Conservation (phyloP, 2,329 filamentous ascomycete genomes). For the Talaromyces pinophilus region DNA sequence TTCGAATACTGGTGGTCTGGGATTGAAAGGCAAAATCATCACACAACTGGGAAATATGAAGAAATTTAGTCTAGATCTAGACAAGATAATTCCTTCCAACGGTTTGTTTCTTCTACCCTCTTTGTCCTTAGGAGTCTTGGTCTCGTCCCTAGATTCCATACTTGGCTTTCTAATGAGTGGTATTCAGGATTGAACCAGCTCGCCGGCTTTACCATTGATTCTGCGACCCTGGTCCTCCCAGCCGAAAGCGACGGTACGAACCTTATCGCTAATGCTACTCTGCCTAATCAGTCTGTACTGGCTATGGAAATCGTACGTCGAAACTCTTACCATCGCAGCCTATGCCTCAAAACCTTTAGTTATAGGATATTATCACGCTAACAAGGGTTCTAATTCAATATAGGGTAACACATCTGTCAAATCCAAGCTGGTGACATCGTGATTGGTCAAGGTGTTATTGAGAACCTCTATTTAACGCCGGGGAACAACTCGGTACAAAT, state of each 20-base stretch:
- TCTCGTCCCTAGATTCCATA: neutral
- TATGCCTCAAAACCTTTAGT: neutral
- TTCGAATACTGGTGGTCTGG: slow-evolving; percentile 29
- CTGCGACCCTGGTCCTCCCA: slow-evolving; percentile 49
- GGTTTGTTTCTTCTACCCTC: slow-evolving; percentile 29
- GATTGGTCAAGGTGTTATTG: slow-evolving; percentile 54
- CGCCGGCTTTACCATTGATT: slow-evolving; percentile 50
- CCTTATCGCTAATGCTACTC: slow-evolving; percentile 54
- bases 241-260: slow-evolving; percentile 52
- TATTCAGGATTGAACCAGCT: slow-evolving; percentile 55
- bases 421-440: slow-evolving; percentile 50
- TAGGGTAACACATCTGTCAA: slow-evolving; percentile 55
- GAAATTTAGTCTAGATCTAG: slow-evolving; percentile 35
- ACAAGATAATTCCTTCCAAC: slow-evolving; percentile 39
- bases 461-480: slow-evolving; percentile 53
- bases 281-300: slow-evolving; percentile 61
- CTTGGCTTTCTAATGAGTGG: no score
- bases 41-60: slow-evolving; percentile 37
- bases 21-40: slow-evolving; percentile 33
- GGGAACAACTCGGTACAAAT: slow-evolving; percentile 56
- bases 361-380: no score
- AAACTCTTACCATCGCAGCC: neutral
- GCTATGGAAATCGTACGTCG: slow-evolving; percentile 50
- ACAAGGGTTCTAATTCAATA: no score
- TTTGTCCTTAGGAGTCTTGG: neutral